These are phyloP conservation scores for Stereocaulon alpinum DNA, from an alignment of 495 filamentous ascomycete genomes.

Conservation along the genomic window DNA sequence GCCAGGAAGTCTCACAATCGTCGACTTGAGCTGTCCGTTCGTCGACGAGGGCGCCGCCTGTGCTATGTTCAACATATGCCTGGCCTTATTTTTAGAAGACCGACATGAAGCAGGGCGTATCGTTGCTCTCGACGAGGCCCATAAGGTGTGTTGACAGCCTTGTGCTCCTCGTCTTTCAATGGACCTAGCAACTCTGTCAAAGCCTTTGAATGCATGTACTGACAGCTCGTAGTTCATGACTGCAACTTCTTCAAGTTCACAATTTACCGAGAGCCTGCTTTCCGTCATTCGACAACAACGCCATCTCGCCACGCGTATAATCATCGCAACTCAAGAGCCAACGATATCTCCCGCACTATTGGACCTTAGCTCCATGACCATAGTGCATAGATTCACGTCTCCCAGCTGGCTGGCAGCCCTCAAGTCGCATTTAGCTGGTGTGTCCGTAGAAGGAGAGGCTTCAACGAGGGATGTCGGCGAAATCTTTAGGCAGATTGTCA, in stretches of 20 bases:
- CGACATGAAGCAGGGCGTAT: constrained; percentile 33
- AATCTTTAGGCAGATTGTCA: constrained; percentile 48
- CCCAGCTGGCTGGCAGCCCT: constrained; percentile 58
- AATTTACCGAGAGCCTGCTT: constrained; percentile 54
- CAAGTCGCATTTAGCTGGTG: constrained; percentile 49
- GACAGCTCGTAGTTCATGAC: constrained; percentile 37
- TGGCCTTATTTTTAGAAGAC: constrained; percentile 50
- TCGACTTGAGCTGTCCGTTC: constrained; percentile 67
- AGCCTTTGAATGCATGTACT: not conserved
- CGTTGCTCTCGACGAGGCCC: constrained; percentile 49
- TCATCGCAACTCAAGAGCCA: constrained; percentile 74
- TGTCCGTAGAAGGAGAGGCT: constrained; percentile 20
- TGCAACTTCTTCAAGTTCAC: constrained; percentile 30
- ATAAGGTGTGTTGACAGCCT: constrained; percentile 35
- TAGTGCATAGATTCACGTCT: constrained; percentile 66
- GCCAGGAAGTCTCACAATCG: constrained; percentile 53
- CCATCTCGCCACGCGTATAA: constrained; percentile 52
- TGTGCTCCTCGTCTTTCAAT: not conserved
- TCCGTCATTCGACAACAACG: constrained; percentile 58
- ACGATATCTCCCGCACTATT: constrained; percentile 60
- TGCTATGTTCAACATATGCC: constrained; percentile 56
- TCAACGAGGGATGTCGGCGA: constrained; percentile 24
- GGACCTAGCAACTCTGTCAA: too few species aligned
- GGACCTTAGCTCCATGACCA: constrained; percentile 59
- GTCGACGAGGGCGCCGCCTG: constrained; percentile 57